phyloP scores from a whole-genome alignment of 2,329 filamentous ascomycete genomes.

The Calonectria hawksworthii region DNA sequence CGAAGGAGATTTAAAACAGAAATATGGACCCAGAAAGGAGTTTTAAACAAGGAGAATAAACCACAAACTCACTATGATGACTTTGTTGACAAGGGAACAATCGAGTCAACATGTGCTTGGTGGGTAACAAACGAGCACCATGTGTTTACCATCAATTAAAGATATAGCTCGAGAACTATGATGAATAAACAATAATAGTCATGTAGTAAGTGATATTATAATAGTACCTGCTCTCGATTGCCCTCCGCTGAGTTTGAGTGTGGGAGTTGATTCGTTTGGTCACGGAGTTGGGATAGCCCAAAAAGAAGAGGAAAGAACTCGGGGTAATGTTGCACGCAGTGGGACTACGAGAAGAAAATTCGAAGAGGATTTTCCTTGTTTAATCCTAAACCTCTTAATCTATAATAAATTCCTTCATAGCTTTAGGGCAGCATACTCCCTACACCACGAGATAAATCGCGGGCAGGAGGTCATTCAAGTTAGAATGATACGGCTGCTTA shows the following conservation, averaged over 20 bases:
- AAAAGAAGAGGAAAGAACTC: background rate
- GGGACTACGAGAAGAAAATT: background rate
- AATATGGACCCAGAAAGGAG: too few species aligned
- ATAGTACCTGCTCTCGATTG: background rate
- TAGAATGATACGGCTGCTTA: background rate
- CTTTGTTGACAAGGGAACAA: background rate
- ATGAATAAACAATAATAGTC: background rate
- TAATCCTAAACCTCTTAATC: background rate
- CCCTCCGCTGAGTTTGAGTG: background rate
- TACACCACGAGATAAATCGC: background rate
- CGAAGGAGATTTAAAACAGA: background rate
- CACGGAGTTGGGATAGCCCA: background rate
- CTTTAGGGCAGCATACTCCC: background rate
- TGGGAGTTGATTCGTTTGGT: background rate
- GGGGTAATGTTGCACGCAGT: too few species aligned
- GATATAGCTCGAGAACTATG: background rate
- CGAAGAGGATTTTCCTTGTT: background rate
- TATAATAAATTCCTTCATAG: background rate
- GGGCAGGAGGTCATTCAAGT: background rate
- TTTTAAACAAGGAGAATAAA: background rate
- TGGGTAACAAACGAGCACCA: background rate
- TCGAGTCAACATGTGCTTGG: background rate
- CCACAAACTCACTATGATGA: too few species aligned
- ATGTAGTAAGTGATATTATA: background rate
- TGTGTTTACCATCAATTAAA: background rate